Conservation (phyloP, 805 yeast genomes). For the Saccharomyces kudriavzevii region DNA sequence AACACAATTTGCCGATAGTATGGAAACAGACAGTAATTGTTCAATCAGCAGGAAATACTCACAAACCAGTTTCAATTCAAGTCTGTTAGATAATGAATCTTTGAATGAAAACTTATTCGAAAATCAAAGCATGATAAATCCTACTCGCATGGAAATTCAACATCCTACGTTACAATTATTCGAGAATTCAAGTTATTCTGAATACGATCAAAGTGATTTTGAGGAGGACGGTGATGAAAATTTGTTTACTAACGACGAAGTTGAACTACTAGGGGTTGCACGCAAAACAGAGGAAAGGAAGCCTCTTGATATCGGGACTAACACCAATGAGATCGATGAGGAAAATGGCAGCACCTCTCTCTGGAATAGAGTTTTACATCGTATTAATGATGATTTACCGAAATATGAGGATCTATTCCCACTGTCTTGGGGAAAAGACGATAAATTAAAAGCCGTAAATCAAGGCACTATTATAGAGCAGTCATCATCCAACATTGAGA, state of each 20-base stretch:
- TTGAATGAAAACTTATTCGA: neutral
- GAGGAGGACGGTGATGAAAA: conserved; percentile 19
- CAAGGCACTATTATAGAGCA: neutral
- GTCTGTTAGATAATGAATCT: conserved; percentile 21
- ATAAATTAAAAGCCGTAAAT: neutral
- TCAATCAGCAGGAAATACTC: conserved; percentile 16
- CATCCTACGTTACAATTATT: neutral
- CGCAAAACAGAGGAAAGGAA: neutral
- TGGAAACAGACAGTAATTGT: conserved; percentile 4
- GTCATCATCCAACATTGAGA: conserved; percentile 8
- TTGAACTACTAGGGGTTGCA: neutral
- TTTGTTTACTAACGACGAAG: conserved; percentile 15
- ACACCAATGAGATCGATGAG: conserved; percentile 2
- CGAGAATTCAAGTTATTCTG: conserved; percentile 8
- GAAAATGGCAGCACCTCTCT: conserved; percentile 19
- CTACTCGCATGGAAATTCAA: neutral
- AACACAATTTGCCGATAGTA: neutral
- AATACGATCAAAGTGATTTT: conserved; percentile 26
- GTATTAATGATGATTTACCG: conserved; percentile 47
- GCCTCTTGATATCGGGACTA: neutral
- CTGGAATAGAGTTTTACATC: conserved; percentile 34
- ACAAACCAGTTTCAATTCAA: conserved; percentile 22
- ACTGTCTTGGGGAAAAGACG: neutral
- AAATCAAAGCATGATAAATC: neutral
- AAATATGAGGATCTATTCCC: conserved; percentile 73